phyloP scores from a whole-genome alignment of 2,329 filamentous ascomycete genomes.

The Aspergillus calidoustus region DNA sequence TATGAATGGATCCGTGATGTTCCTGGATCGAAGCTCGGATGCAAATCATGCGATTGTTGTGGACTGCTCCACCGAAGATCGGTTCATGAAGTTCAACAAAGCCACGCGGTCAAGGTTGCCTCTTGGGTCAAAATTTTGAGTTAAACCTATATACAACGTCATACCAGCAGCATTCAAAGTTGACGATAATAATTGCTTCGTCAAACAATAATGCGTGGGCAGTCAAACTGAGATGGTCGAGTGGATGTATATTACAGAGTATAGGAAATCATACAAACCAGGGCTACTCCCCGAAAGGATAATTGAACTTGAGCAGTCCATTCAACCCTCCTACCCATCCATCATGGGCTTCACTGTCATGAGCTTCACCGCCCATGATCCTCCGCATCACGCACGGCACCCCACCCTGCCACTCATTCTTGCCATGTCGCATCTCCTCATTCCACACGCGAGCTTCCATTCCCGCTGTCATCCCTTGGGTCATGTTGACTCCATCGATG shows the following conservation, averaged over 20 bases:
- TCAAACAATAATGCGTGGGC: neutral
- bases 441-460: constrained; percentile 89
- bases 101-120: constrained; percentile 1
- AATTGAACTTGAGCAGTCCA: constrained; percentile 93
- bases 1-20: neutral
- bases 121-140: neutral
- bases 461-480: constrained; percentile 70
- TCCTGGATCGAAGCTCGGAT: neutral
- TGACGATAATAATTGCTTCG: neutral
- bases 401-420: constrained; percentile 70
- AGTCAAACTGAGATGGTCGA: neutral
- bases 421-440: constrained; percentile 68
- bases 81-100: neutral
- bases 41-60: neutral
- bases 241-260: neutral
- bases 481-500: constrained; percentile 73
- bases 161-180: neutral
- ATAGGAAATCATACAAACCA: neutral
- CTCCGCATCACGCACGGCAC: constrained; percentile 88
- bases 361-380: constrained; percentile 57
- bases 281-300: constrained; percentile 79
- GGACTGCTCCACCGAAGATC: constrained; percentile 4
- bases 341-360: constrained; percentile 76
- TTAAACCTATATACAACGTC: neutral
- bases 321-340: constrained; percentile 97